Percentiles rank a stretch among this genome's conserved stretches.
Conservation (phyloP, 768 basidiomycete species). For the Ephemerocybe angulata region DNA sequence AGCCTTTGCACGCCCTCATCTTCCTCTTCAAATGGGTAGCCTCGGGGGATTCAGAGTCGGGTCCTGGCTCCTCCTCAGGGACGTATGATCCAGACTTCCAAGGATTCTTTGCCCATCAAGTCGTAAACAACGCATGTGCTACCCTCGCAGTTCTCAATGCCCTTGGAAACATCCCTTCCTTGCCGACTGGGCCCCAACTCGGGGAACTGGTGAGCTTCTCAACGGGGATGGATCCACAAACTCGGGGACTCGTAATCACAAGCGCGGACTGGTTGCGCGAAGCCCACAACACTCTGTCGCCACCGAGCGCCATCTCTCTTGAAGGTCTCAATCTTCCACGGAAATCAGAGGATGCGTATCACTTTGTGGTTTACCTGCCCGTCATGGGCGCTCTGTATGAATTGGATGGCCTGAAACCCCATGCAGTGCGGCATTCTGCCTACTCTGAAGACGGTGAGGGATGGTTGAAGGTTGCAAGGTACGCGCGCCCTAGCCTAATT, state of each 20-base stretch:
- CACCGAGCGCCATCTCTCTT: slow-evolving; percentile 82
- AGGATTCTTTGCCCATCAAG: slow-evolving; percentile 90
- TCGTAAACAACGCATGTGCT: slow-evolving; percentile 95
- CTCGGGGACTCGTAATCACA: slow-evolving; percentile 75
- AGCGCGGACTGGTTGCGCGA: slow-evolving; percentile 77
- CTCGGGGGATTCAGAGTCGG: slow-evolving; percentile 32
- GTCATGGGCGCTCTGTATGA: slow-evolving; percentile 83
- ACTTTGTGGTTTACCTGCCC: slow-evolving; percentile 94
- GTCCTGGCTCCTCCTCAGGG: slow-evolving; percentile 40
- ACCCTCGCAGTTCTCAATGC: slow-evolving; percentile 94
- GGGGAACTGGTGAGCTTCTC: slow-evolving; percentile 75
- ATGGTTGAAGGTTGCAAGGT: slow-evolving; percentile 83
- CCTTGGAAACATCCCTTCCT: slow-evolving; percentile 71
- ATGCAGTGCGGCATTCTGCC: slow-evolving; percentile 77
- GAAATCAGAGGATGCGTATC: slow-evolving; percentile 81
- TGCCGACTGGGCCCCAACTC: slow-evolving; percentile 64
- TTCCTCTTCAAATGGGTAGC: slow-evolving; percentile 98
- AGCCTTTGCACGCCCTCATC: slow-evolving; percentile 86
- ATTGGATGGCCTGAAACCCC: slow-evolving; percentile 82
- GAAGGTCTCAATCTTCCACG: slow-evolving; percentile 75
- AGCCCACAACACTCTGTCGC: slow-evolving; percentile 91
- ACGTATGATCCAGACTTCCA: slow-evolving; percentile 72
- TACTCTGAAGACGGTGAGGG: slow-evolving; percentile 68
- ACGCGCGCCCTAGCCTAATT: slow-evolving; percentile 20
- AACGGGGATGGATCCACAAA: slow-evolving; percentile 83